Base-by-base conservation (phyloP, 306 rosid species). In the Pyrus bretschneideri region DNA sequence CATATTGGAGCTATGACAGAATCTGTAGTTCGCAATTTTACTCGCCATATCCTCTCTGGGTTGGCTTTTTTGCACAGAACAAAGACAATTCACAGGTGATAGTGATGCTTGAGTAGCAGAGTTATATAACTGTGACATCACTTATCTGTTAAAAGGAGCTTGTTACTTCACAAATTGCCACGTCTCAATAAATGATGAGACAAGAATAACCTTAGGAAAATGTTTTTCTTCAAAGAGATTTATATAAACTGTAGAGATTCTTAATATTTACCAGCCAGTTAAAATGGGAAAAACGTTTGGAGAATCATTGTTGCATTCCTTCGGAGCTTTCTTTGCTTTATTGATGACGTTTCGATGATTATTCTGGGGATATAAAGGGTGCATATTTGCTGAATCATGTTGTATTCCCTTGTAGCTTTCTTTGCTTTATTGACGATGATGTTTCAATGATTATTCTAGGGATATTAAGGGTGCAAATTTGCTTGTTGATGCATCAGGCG, bases 401-500 rank as follows among this genome's bases (percentile, higher is more conserved):
- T 49, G 21, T 49, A 49, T 49, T 49, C 55, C 55, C 0, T 49
- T 17, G 21, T 6, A 49, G 21, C 55, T 15, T 49, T 14, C 55
- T 49, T 49, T 15, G 21, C 55, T 15, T 49, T 49, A 15, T 49
- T 49, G 21, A 49, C 21, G 21, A 49, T 40, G 11, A 40, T 15
- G 55, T 49, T 49, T 49, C 0, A 17, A 49, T 49, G 55, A 5
- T 49, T 49, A 70, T 80, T 66, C 71, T 82, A 95, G 98, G 89
- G 98, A 95, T 82, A 95, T 95, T 79, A 95, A 95, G 87, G 96
- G 98, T 80, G 97, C 98, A 78, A 95, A 95, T 91, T 87, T 95
- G 85, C 88, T 95, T 13, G 97, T 95, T 54, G 92, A 92, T 82
- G 82, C 92, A 19, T 87, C 83, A 2, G 98, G 98, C 42, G 87